Evolutionary conservation across 306 rosid species (phyloP).

Genomic region (Potentilla sterilis): DNA sequence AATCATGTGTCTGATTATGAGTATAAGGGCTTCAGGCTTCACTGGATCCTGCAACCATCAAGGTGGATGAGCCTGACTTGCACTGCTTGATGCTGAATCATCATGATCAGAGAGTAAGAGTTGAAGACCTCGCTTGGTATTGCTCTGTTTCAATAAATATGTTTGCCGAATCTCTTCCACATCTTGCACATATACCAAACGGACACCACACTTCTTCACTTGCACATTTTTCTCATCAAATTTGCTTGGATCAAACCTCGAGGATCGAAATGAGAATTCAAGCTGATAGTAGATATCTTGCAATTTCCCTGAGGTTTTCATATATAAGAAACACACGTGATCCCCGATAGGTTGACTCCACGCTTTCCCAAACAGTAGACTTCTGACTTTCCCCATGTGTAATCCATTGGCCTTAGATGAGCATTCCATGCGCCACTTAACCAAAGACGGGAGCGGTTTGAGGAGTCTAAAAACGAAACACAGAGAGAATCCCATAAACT

Average conservation of each 20-base stretch:
- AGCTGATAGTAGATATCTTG: not conserved
- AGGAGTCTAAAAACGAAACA: not conserved
- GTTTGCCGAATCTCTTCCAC: not conserved
- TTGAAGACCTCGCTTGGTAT: not conserved
- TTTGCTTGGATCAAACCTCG: no score
- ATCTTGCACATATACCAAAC: not conserved
- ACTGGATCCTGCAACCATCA: not conserved
- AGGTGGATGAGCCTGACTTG: not conserved
- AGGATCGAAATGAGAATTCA: not conserved
- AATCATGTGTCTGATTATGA: no score
- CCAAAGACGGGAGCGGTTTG: not conserved
- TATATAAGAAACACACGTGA: not conserved
- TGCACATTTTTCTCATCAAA: not conserved
- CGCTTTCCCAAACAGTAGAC: not conserved
- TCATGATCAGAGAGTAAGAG: not conserved
- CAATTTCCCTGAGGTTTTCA: not conserved
- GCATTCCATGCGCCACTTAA: fast-evolving
- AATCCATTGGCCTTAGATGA: not conserved
- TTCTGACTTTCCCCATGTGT: fast-evolving
- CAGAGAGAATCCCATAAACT: not conserved
- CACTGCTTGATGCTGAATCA: not conserved
- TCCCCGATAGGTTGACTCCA: not conserved
- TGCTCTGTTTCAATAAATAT: not conserved
- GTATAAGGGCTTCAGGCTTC: no score
- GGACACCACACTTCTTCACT: not conserved